These are phyloP conservation scores for Jatropha curcas DNA, from an alignment of 345 rosid genomes.

Conservation along the genomic window DNA sequence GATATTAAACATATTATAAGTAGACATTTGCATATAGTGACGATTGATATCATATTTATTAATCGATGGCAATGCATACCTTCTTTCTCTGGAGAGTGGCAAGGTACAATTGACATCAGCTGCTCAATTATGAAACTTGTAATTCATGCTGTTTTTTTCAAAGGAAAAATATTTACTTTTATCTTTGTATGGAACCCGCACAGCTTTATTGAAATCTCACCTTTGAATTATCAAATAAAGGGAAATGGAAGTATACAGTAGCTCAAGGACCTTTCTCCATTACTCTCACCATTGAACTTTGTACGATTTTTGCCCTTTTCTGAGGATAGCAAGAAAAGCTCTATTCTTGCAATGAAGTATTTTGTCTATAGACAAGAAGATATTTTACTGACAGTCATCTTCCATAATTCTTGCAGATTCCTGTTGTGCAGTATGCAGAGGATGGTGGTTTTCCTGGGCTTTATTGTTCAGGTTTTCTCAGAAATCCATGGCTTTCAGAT, in stretches of 20 bases:
- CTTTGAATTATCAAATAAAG: not conserved
- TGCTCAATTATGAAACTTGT: too few species aligned
- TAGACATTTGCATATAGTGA: not conserved
- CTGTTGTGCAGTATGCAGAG: constrained; percentile 61
- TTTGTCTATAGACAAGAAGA: not conserved
- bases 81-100: not conserved
- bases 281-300: not conserved
- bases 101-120: not conserved
- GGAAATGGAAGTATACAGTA: not conserved
- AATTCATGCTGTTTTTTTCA: not conserved
- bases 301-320: not conserved
- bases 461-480: constrained; percentile 49
- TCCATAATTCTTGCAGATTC: constrained; percentile 52
- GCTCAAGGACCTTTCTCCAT: not conserved
- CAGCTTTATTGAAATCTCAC: not conserved
- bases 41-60: not conserved
- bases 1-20: not conserved
- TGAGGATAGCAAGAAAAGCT: not conserved
- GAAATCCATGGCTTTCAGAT: constrained; percentile 89
- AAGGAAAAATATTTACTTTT: not conserved
- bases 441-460: constrained; percentile 89
- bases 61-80: not conserved
- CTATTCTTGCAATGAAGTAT: not conserved
- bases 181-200: not conserved
- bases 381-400: not conserved